Evolutionary conservation across 148 eudicot species (phyloP).

Genomic region (Vaccinium corymbosum): DNA sequence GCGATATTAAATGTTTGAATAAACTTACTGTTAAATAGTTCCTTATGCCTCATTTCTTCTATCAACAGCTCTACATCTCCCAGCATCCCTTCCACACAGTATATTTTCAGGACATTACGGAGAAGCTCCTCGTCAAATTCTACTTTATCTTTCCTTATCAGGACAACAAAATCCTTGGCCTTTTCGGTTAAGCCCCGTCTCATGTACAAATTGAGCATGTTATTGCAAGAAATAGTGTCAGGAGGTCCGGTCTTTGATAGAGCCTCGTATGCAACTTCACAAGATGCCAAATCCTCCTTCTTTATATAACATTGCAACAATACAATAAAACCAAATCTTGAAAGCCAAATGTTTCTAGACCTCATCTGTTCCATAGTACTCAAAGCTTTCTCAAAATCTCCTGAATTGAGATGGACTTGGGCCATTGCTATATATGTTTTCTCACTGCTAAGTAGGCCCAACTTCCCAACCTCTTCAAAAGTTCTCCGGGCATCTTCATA

Average conservation of each 20-base stretch:
- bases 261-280: conserved; percentile 60
- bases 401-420: conserved; percentile 69
- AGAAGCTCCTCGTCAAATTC: conserved; percentile 64
- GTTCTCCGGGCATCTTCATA: conserved; percentile 78
- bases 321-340: conserved; percentile 56
- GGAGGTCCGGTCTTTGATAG: conserved; percentile 57
- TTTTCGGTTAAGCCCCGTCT: conserved; percentile 46
- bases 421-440: conserved; percentile 90
- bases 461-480: conserved; percentile 55
- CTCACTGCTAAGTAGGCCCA: conserved; percentile 65
- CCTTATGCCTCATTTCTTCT: conserved; percentile 33
- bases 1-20: conserved; percentile 37
- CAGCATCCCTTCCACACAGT: conserved; percentile 63
- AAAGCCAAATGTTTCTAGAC: conserved; percentile 44
- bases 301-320: conserved; percentile 61
- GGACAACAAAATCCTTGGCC: conserved; percentile 56
- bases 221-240: conserved; percentile 59
- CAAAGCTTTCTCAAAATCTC: conserved; percentile 56
- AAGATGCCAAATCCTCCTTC: conserved; percentile 65
- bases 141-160: conserved; percentile 51
- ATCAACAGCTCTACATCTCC: conserved; percentile 54
- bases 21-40: conserved; percentile 36
- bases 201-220: conserved; percentile 62
- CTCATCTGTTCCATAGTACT: conserved; percentile 59
- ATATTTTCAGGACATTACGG: conserved; percentile 52